Percentiles rank a stretch among this genome's conserved stretches.
Conservation (phyloP, 495 filamentous ascomycete species). For the Penicillium herquei region DNA sequence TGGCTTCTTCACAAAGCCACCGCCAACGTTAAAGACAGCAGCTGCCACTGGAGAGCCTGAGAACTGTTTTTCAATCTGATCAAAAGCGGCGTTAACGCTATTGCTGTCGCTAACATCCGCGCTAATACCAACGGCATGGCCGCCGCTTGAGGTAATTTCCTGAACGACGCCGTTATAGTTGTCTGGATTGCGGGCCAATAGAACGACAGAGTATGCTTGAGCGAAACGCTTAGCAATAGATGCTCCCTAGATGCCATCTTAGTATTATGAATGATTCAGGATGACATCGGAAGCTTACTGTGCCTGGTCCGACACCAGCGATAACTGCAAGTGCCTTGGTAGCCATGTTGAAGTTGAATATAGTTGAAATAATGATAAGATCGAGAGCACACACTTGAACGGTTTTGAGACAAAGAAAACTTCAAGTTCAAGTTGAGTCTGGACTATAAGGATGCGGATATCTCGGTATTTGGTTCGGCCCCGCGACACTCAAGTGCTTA, state of each 20-base stretch:
- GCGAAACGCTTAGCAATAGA: constrained; percentile 67
- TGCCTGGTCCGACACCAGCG: constrained; percentile 73
- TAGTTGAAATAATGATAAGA: neutral
- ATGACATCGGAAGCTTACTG: constrained; percentile 40
- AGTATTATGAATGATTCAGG: neutral
- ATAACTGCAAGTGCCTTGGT: constrained; percentile 61
- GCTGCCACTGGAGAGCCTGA: constrained; percentile 56
- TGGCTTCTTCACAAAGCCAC: constrained; percentile 69
- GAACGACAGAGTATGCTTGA: constrained; percentile 68
- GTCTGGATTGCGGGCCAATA: constrained; percentile 67
- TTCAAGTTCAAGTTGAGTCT: too few species aligned
- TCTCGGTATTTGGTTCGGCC: constrained; percentile 2
- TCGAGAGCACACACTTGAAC: too few species aligned
- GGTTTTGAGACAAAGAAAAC: too few species aligned
- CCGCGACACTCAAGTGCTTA: constrained; percentile 28
- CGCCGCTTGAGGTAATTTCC: constrained; percentile 69
- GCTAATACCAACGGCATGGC: constrained; percentile 73
- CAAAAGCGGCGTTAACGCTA: constrained; percentile 65
- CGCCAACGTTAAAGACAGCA: constrained; percentile 80
- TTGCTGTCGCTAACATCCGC: constrained; percentile 65
- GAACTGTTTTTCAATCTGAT: constrained; percentile 59
- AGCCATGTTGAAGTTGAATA: constrained; percentile 24
- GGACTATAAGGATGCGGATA: constrained; percentile 1
- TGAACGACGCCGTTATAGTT: constrained; percentile 67
- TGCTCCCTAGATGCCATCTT: constrained; percentile 36